Evolutionary conservation across 1,139 yeast genomes (phyloP), one percentile per base, ranked within the genome.

Genomic region (Hyphopichia burtonii): DNA sequence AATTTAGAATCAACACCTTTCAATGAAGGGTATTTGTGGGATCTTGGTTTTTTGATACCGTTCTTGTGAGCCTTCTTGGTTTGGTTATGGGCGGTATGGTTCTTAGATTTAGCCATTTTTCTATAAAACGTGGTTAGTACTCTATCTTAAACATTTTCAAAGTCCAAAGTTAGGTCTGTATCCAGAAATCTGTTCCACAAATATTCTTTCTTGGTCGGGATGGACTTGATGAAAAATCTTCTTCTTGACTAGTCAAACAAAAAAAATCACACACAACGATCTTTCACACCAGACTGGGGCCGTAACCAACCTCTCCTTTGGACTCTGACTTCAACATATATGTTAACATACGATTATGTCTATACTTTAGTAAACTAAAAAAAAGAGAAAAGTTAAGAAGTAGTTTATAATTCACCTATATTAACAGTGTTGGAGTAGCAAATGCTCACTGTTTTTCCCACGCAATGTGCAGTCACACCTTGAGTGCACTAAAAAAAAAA

Each of bases 61-160:
- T 93, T 93, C 76, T 84, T 91, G 96, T 93, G 99, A 69, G 98
- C 98, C 95, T 93, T 93, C 75, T 78, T 86, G 90, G 87, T 88
- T 78, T 93, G 98, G 95, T 93, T 93, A 82, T 93, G 99, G 80
- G 91, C 91, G 80, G 99, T 93, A 77, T 93, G 99, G 82, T 93
- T 93, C 96, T 93, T 93, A 63, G 98, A 90, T 82, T 91, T 91
- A 77, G 98, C 73, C 98, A 91, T 90, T 74, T 71, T 59, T 52
- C 71, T 61, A 56, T 30, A 41, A 20, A 20, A 20, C 19, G 4
- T 11, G 5, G 36, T 34, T 19, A 34, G 36, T 20, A 34, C 14
- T n/a, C 28, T 7, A 25, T 25, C 7, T 8, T 25, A 4, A 25
- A 25, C 12, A 14, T 4, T 4, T 7, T 6, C 6, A 7, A 25